A percentile compares a stretch with the other conserved stretches of the same genome.
Evolutionary conservation across 2,329 filamentous ascomycete genomes (phyloP).

Genomic region (Apiospora arundinis): DNA sequence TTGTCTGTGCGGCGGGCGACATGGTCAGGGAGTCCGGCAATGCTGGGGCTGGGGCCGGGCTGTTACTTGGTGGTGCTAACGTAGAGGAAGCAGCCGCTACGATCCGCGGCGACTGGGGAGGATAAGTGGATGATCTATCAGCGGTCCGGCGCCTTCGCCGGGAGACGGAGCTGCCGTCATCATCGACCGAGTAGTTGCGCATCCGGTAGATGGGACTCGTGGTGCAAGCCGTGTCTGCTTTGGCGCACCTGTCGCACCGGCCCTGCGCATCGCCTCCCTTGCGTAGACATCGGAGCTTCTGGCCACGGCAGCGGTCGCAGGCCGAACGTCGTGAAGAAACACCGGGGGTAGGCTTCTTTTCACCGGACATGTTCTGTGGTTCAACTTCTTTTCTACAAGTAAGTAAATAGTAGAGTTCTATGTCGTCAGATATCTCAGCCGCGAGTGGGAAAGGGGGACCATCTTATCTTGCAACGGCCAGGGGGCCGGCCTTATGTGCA

Average conservation of each 20-base stretch:
- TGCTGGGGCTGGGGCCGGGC: background rate
- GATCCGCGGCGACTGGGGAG: background rate
- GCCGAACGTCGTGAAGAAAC: constrained; percentile 22
- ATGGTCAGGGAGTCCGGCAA: background rate
- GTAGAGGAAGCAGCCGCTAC: background rate
- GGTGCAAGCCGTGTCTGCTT: constrained; percentile 12
- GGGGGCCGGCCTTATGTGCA: background rate
- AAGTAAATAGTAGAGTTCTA: background rate
- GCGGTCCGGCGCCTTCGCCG: background rate
- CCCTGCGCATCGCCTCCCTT: constrained; percentile 13
- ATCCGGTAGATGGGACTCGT: constrained; percentile 23
- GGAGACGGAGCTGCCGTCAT: background rate
- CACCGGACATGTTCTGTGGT: background rate
- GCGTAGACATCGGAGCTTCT: constrained; percentile 20
- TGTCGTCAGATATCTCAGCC: background rate
- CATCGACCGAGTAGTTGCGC: constrained; percentile 7
- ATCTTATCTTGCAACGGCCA: constrained; percentile 11
- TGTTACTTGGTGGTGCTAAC: background rate
- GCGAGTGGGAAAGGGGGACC: constrained; percentile 6
- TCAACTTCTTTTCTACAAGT: background rate
- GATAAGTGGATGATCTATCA: background rate
- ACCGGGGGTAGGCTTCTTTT: background rate
- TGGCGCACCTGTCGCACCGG: constrained; percentile 21
- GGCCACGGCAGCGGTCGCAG: constrained; percentile 21
- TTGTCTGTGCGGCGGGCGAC: background rate